phyloP scores from a whole-genome alignment of 441 rosid genomes.

The Hypseocharis bilobata region DNA sequence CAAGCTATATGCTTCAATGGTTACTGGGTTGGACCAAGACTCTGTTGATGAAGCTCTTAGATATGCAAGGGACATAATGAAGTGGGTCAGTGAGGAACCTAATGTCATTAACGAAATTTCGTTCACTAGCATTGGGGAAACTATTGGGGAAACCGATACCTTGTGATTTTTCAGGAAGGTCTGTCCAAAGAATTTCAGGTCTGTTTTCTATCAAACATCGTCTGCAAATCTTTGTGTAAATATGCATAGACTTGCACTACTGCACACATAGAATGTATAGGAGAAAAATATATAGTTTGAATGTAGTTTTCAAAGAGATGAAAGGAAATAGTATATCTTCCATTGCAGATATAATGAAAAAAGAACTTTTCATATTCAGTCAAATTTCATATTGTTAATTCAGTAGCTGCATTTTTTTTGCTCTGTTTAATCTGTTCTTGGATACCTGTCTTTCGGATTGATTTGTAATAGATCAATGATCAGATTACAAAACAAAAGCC shows the following conservation, averaged over 20 bases:
- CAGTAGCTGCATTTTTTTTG: too few species aligned
- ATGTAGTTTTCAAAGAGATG: not conserved
- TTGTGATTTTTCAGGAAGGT: conserved; percentile 19
- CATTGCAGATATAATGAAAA: not conserved
- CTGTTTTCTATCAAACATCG: not conserved
- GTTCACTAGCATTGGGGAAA: conserved; percentile 44
- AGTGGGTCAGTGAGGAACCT: conserved; percentile 35
- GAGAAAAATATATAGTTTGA: not conserved
- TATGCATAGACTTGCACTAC: too few species aligned
- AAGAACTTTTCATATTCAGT: too few species aligned
- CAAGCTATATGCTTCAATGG: conserved; percentile 40
- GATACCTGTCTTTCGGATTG: too few species aligned
- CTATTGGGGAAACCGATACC: too few species aligned
- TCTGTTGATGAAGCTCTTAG: conserved; percentile 39
- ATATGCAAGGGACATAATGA: conserved; percentile 43
- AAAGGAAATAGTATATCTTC: not conserved
- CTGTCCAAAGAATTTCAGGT: not conserved
- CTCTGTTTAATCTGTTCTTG: too few species aligned
- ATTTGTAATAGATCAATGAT: too few species aligned
- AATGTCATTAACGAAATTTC: conserved; percentile 36
- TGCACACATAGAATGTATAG: too few species aligned
- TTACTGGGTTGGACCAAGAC: conserved; percentile 44
- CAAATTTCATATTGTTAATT: too few species aligned
- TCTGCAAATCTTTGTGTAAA: too few species aligned
- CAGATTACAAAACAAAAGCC: too few species aligned